Evolutionary conservation across 495 filamentous ascomycete genomes (phyloP), one percentile per base, ranked within the genome.

Genomic region (Penicillium subrubescens): DNA sequence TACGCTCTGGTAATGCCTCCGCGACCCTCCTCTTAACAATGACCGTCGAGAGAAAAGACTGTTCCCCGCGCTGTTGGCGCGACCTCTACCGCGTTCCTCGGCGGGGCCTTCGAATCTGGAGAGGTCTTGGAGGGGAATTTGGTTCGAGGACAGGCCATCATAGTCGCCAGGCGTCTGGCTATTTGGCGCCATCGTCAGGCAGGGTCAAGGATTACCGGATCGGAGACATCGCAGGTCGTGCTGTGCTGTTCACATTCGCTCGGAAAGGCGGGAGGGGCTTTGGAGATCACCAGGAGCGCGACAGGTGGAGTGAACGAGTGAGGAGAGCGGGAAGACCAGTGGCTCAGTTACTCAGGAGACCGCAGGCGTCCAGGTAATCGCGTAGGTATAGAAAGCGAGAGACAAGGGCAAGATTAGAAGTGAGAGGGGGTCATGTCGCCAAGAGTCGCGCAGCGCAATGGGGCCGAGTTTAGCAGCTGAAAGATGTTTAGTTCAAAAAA

Each of bases 111-210:
- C 85, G 51, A 84, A 79, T 59, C 86, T 83, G 34, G 88, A 87
- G 54, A 97, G 87, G 74, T 96, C 89, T 74, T 90, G 90, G 54
- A 97, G 81, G 53, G 94, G 92, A 76, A 97, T 96, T 46, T 92
- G 89, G 55, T 84, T 78, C 35, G 85, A 66, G 51, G 51, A 23
- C 62, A 81, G 70, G 33, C 76, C 71, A 57, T 80, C 78, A 65
- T 81, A 71, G 65, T 82, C 75, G 65, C 80, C 76, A 71, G 82
- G 75, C 66, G 77, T 79, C 37, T 79, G 78, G 71, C 79, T 82
- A 76, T 83, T 79, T 56, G 86, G 84, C 77, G 87, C 85, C 88
- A 91, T 91, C 74, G 77, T 79, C 67, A 65, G 77, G 81, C 80
- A 73, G 44, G 52, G 63, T 72, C 59, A 70, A 61, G 60, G 46